A percentile compares a stretch with the other conserved stretches of the same genome.
Conservation (phyloP, 1,284 basidiomycete genomes). For the Trametes polyzona region DNA sequence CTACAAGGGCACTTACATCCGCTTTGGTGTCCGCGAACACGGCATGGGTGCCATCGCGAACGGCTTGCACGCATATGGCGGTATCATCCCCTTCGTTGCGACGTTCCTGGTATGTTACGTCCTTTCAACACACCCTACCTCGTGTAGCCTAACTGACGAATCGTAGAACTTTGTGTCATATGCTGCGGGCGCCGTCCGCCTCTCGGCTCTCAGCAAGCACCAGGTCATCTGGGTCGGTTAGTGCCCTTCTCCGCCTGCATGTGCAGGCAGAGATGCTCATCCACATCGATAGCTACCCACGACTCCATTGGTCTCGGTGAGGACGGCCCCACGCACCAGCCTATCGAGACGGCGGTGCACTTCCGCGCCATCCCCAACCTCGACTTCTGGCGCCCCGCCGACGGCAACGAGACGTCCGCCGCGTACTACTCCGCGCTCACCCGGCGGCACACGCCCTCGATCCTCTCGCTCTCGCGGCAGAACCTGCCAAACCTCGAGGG, state of each 20-base stretch:
- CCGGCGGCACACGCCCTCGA: constrained; percentile 79
- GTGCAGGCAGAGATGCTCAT: background rate
- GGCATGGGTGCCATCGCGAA: constrained; percentile 97
- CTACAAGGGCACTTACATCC: constrained; percentile 90
- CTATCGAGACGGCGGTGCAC: constrained; percentile 87
- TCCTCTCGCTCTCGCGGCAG: constrained; percentile 88
- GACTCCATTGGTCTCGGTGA: constrained; percentile 93
- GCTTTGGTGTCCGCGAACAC: constrained; percentile 97
- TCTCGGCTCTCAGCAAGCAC: constrained; percentile 88
- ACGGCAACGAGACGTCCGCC: constrained; percentile 94
- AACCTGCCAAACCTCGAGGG: constrained; percentile 93
- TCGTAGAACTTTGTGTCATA: constrained; percentile 91
- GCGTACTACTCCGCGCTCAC: constrained; percentile 84
- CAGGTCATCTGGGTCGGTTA: constrained; percentile 92
- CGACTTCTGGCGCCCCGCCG: constrained; percentile 90
- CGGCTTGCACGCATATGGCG: constrained; percentile 86
- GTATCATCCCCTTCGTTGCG: constrained; percentile 83
- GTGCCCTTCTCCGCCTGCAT: constrained; percentile 38
- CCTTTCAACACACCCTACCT: background rate
- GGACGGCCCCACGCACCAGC: constrained; percentile 97
- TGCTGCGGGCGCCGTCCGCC: constrained; percentile 88
- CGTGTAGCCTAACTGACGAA: background rate
- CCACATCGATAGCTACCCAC: constrained; percentile 65
- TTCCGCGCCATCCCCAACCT: constrained; percentile 91
- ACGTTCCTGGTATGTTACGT: constrained; percentile 75